Percentiles rank a stretch among this genome's conserved stretches.
Conservation (phyloP, 2,329 filamentous ascomycete species). For the Cytospora schulzeri region DNA sequence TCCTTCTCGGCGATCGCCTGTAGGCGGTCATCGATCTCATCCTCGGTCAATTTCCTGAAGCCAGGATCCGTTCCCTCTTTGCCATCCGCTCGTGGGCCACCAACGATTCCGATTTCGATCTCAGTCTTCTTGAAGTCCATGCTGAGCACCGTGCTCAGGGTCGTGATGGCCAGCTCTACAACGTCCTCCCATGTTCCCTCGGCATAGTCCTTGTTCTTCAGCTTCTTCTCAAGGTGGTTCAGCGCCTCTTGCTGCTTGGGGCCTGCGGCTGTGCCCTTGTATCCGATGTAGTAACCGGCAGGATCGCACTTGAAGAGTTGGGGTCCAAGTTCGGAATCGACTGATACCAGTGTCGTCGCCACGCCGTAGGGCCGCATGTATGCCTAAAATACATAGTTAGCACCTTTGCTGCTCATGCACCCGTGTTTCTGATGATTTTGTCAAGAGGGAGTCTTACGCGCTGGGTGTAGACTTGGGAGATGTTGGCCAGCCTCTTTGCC, state of each 20-base stretch:
- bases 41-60: constrained; percentile 90
- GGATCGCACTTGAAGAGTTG: constrained; percentile 99
- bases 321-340: constrained; percentile 89
- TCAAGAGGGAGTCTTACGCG: constrained; percentile 59
- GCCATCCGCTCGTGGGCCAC: constrained; percentile 80
- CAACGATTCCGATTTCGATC: constrained; percentile 96
- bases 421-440: constrained; percentile 16
- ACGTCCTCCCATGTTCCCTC: constrained; percentile 96
- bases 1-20: constrained; percentile 99
- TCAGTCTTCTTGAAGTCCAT: constrained; percentile 99
- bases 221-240: constrained; percentile 98
- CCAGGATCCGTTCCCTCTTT: constrained; percentile 76
- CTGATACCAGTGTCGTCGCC: constrained; percentile 89
- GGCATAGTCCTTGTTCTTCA: constrained; percentile 97
- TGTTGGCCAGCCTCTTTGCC: constrained; percentile 96
- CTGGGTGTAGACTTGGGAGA: constrained; percentile 99
- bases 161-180: constrained; percentile 93
- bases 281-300: constrained; percentile 95
- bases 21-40: constrained; percentile 97
- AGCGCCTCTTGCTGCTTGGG: constrained; percentile 98
- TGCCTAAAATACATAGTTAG: constrained; percentile 52
- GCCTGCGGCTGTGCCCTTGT: constrained; percentile 96
- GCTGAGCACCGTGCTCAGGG: constrained; percentile 92
- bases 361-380: constrained; percentile 98
- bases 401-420: constrained; percentile 9